phyloP scores from a whole-genome alignment of 768 basidiomycete genomes.

The Phaffia tasmanica region DNA sequence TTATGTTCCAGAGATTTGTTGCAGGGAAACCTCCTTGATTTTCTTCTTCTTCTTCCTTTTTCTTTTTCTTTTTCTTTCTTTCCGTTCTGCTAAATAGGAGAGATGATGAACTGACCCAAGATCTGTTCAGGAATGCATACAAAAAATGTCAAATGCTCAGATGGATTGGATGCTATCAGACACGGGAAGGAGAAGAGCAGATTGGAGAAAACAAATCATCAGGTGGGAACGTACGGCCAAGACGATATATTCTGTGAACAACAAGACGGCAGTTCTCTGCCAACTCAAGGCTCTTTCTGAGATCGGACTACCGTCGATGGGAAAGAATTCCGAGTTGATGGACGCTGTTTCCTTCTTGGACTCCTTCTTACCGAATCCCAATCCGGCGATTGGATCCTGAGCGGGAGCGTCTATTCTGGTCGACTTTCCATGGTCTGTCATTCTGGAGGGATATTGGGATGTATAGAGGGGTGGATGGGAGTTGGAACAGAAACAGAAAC shows the following conservation, averaged over 20 bases:
- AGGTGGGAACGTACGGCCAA: conserved; percentile 25
- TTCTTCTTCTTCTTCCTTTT: too few species aligned
- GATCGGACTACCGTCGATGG: conserved; percentile 8
- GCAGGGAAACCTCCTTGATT: too few species aligned
- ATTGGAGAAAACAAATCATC: too few species aligned
- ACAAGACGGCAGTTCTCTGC: conserved; percentile 18
- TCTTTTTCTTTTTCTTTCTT: too few species aligned
- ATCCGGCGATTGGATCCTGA: background rate
- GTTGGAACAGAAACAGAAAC: too few species aligned
- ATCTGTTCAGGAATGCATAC: too few species aligned
- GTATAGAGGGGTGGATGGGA: background rate
- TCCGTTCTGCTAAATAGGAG: too few species aligned
- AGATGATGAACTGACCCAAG: too few species aligned
- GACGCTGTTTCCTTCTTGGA: background rate
- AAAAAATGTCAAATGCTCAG: too few species aligned
- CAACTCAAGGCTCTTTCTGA: conserved; percentile 18
- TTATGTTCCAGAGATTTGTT: too few species aligned
- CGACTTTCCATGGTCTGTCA: background rate
- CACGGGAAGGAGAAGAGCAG: too few species aligned
- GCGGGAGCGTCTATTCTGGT: background rate
- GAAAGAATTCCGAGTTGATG: background rate
- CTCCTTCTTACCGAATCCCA: conserved; percentile 4
- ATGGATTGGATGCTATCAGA: too few species aligned
- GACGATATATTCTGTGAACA: conserved; percentile 29
- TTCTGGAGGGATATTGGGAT: background rate